Base-by-base conservation (phyloP, 2,329 filamentous ascomycete genomes). In the Colletotrichum australisinense region DNA sequence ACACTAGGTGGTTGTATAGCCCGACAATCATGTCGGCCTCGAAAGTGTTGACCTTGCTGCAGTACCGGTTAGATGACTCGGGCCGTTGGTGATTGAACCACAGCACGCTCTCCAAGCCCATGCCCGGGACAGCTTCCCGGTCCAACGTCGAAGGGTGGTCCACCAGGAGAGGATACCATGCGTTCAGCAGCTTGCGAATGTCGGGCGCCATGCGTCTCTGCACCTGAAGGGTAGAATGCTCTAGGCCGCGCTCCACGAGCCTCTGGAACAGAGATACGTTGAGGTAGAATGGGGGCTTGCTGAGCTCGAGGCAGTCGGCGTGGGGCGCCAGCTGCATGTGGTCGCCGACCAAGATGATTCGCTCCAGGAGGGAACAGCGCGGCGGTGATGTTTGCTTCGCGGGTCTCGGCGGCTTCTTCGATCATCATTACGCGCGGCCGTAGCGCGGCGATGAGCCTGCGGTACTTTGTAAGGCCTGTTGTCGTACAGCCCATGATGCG, bases 261-360 rank as follows among this genome's bases (percentile, higher is more conserved):
- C 94, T 88, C 82, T 97, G 93, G 77, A 97, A 97, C 77, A 97
- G 88, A 0, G 94, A 97, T 0, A 95, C 83, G 38, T 93, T 90
- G 46, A 97, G 86, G 75, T 90, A 87, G 79, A 89, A 95, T 0
- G 93, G 93, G 0, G 87, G 80, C 0, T 84, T 82, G 46, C 88
- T 88, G 1, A 95, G 87, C 1, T 88, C 87, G 2, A 83, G 83
- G 1, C 93, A 85, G 57, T 93, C 88, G 69, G 92, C 93, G 58
- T 92, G 89, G 0, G 92, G 94, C 11, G 91, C 89, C 2, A 97
- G 85, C 78, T 97, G 95, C 80, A 94, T 89, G 76, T 97, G 94
- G 78, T 97, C 94, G 1, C 95, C 94, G 0, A 97, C 85, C 0
- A 91, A 81, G 5, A 90, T 84, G 0, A 91, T 81, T 68, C 90